Evolutionary conservation across 129 eudicot species (phyloP), one percentile per base, ranked within the genome.

Genomic region (Artemisia argyi): DNA sequence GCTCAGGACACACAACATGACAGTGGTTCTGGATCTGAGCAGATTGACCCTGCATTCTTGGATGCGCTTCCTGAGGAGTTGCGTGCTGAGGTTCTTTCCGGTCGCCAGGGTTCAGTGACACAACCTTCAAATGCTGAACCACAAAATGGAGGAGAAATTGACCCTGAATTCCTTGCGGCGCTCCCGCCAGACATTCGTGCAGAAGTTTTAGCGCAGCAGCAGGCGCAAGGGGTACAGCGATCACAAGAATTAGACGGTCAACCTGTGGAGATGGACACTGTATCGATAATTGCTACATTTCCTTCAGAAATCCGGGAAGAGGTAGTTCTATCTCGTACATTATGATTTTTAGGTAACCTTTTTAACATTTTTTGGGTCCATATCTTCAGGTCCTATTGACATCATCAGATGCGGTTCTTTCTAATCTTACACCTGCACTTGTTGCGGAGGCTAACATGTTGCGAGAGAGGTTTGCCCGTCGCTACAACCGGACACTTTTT

Each of bases 221-320:
- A 91, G 73, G 96, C 96, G 20, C 99, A 95, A 84, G 86, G 99
- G 78, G 76, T 65, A 16, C 90, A 94, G 52, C 96, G 92, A 28
- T 68, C 97, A 44, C 99, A 90, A 71, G 97, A 95, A 76, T 72
- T 91, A 73, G 97, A 90, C 72, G 99, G 99, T 30, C 99, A 95
- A 76, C 99, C 99, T 24, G 97, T 95, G 52, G 99, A 95, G 71
- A 95, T 95, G 99, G 99, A 95, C 75, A 88, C 97, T 0, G 99
- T 88, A 54, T 95, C 99, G 2, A 95, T 95, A 74, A 91, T 95
- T 61, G 99, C 99, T 54, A 95, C 99, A 28, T 95, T 95, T 75
- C 99, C 99, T 42, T 86, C 97, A 20, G 99, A 95, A 71, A 46
- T 95, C 42, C 79, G 99, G 65, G 99, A 95, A 76, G 99, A 95